Base-by-base conservation (phyloP, 1,284 basidiomycete genomes). In the Cutaneotrichosporon arboriforme region DNA sequence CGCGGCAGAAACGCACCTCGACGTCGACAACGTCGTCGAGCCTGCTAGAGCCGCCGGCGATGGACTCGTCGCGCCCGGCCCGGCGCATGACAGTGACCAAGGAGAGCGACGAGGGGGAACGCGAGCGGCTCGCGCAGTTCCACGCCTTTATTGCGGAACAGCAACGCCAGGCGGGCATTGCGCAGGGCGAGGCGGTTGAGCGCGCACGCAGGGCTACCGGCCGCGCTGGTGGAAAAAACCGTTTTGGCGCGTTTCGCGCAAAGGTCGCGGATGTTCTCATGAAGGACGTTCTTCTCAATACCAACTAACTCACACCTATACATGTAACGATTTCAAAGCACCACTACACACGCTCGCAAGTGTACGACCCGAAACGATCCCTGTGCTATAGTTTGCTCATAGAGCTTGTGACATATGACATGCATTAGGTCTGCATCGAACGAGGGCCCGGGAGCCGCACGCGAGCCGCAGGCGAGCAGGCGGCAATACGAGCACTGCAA, bases 61-160 rank as follows among this genome's bases (percentile, higher is more conserved):
- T 18, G 17, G 31, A 18, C 26, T 31, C 26, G 10, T 10, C 26
- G 26, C 26, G 26, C 26, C 26, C 26, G 5, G 10, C 26, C 26
- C 26, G 43, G 18, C 33, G 21, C 33, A 38, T 14, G 17, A 26
- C 31, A 15, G 12, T 38, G 8, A 2, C 4, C 35, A 23, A 38
- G 36, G 2, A 21, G 20, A 8, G 18, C 17, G 20, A 36, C 8
- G 44, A 42, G 13, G 59, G 62, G 42, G 65, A 67, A 42, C 55
- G 58, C 9, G 65, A 68, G 46, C 56, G 57, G 10, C 65, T 64
- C 43, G 60, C 59, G n/a, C 61, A 63, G 49, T 68, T 72, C 57
- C 67, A 69, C 51, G 62, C 60, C 7, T 61, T 70, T 9, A 58
- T 68, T 43, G 55, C 62, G 14, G 63, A 72, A 52, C 70, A 69